These are phyloP conservation scores for Hypoxylon sp. DNA, from an alignment of 2,329 filamentous ascomycete species.

Conservation along the genomic window DNA sequence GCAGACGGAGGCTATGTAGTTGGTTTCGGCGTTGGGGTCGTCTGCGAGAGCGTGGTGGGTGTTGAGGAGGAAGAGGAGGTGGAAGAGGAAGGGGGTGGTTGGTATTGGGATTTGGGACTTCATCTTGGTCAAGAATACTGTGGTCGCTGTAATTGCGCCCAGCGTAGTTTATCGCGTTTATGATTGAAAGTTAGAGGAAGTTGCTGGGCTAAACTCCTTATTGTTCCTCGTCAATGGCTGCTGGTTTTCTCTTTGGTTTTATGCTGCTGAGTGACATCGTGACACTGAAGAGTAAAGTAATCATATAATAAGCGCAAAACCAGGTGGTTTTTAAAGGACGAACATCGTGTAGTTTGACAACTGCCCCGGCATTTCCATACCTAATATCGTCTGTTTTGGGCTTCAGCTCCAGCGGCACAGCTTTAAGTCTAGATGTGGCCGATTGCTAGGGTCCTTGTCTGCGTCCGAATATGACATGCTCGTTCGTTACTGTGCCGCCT, in stretches of 20 bases:
- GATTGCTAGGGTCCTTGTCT: constrained; percentile 2
- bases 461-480: constrained; percentile 7
- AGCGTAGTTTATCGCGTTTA: no score
- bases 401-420: constrained; percentile 19
- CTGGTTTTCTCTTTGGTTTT: background rate
- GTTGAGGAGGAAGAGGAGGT: constrained; percentile 10
- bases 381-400: constrained; percentile 10
- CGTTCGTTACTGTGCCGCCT: background rate
- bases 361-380: background rate
- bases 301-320: background rate
- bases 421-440: constrained; percentile 21
- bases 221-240: background rate
- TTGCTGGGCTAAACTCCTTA: background rate
- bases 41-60: constrained; percentile 12
- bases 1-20: constrained; percentile 21
- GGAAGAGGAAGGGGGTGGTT: background rate
- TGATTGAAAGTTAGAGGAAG: no score
- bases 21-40: constrained; percentile 5
- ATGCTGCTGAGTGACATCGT: background rate
- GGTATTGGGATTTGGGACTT: constrained; percentile 6
- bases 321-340: background rate
- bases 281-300: background rate
- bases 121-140: constrained; percentile 20
- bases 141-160: background rate
- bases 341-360: background rate